These are phyloP conservation scores for Cantharellus anzutake DNA, from an alignment of 768 basidiomycete species.

Conservation along the genomic window DNA sequence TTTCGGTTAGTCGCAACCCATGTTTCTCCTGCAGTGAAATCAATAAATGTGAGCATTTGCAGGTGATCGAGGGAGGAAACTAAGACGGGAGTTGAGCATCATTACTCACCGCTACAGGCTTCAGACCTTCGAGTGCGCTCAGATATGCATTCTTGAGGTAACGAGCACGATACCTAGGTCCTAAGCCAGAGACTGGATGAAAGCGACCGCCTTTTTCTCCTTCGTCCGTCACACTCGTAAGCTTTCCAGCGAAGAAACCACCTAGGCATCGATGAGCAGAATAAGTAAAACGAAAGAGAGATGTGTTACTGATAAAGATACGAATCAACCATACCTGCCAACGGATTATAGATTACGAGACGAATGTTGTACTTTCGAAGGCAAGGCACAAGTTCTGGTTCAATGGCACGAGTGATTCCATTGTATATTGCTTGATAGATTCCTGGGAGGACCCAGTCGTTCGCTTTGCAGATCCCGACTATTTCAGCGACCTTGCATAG, in stretches of 20 bases:
- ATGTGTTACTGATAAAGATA: not conserved
- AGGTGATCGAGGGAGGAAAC: not conserved
- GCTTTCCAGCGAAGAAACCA: slow-evolving; percentile 39
- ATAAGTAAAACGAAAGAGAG: no score
- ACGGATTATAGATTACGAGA: slow-evolving; percentile 10
- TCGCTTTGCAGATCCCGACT: slow-evolving; percentile 22
- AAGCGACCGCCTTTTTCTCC: slow-evolving; percentile 24
- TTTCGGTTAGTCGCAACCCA: slow-evolving; percentile 29
- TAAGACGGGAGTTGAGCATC: not conserved
- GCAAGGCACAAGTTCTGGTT: slow-evolving; percentile 9
- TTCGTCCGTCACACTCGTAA: slow-evolving; percentile 19
- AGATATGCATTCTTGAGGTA: slow-evolving; percentile 27
- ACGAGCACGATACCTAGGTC: slow-evolving; percentile 27
- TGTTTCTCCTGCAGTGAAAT: slow-evolving; percentile 22
- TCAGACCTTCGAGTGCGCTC: slow-evolving; percentile 24
- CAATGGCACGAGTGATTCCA: slow-evolving; percentile 7
- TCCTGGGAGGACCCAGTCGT: slow-evolving; percentile 29
- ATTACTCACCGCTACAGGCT: slow-evolving; percentile 22
- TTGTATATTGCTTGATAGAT: slow-evolving; percentile 23
- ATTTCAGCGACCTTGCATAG: slow-evolving; percentile 26
- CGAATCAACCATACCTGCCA: slow-evolving; percentile 5
- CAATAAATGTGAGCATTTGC: not conserved
- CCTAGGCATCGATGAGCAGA: slow-evolving; percentile 13
- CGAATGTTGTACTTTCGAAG: slow-evolving; percentile 9
- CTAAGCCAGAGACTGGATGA: slow-evolving; percentile 17